A percentile compares a stretch with the other conserved stretches of the same genome.
These are phyloP conservation scores for Eustoma russellianum DNA, from an alignment of 257 asterid genomes.

Conservation along the genomic window DNA sequence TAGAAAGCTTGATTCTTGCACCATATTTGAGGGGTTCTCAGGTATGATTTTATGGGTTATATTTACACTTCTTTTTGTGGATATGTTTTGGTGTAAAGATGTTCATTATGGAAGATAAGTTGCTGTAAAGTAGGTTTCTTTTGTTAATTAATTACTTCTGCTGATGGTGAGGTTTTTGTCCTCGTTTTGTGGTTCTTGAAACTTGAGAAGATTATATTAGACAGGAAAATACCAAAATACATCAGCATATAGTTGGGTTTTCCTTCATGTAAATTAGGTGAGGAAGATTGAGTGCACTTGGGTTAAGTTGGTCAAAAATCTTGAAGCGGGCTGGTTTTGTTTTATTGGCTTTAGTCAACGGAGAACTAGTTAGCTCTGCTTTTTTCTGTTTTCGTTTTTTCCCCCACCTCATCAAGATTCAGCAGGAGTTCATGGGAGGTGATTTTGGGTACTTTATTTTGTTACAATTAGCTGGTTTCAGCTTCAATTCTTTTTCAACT, in stretches of 20 bases:
- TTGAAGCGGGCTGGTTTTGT: slow-evolving; percentile 9
- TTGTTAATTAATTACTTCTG: neutral
- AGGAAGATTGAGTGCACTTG: slow-evolving; percentile 8
- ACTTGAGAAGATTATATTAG: neutral
- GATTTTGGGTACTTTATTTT: no score
- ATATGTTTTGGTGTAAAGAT: neutral
- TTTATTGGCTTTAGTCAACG: slow-evolving; percentile 10
- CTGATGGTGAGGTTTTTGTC: slow-evolving; percentile 4
- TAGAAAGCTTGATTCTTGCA: neutral
- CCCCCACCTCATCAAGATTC: neutral
- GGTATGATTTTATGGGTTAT: no score
- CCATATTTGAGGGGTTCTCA: no score
- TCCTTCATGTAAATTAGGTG: slow-evolving; percentile 2
- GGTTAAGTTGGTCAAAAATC: slow-evolving; percentile 12
- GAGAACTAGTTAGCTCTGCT: neutral
- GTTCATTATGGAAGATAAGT: slow-evolving; percentile 2
- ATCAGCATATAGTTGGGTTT: neutral
- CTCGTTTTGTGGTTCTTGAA: slow-evolving; percentile 4
- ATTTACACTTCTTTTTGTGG: no score
- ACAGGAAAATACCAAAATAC: neutral
- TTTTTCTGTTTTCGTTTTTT: neutral
- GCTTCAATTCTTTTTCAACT: no score
- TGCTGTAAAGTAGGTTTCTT: neutral
- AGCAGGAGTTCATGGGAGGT: no score
- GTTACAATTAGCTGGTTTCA: no score